Evolutionary conservation across 768 basidiomycete genomes (phyloP), one percentile per base, ranked within the genome.

Genomic region (Suillus spraguei): DNA sequence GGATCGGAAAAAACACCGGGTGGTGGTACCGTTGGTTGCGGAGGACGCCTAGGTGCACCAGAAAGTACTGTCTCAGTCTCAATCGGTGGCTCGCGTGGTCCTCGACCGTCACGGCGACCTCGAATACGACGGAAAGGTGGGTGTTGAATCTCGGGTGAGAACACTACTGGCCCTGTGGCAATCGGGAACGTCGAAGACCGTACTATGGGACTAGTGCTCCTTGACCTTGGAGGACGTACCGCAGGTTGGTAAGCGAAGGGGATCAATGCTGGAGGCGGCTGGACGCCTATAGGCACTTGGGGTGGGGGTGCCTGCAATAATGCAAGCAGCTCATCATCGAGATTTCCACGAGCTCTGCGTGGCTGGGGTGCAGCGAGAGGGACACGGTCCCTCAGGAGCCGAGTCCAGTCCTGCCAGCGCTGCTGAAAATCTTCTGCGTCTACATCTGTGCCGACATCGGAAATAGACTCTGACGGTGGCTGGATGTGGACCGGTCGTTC

Each of bases 281-380:
- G 77, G 17, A 83, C 77, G 16, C 76, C 74, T 8, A 76, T 74
- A 17, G 77, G 77, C 6, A 79, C 73, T 1, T 78, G 72, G 24
- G 76, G 74, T 17, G 80, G 76, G 10, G 77, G 79, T 13, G 84
- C 70, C n/a, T 82, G 81, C 33, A 91, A 67, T 39, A 91, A 80
- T 9, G 87, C 85, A 63, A 86, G 83, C 5, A 91, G 72, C 60
- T 85, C 83, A 58, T 88, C 82, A 10, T 84, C 83, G 42, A 91
- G 76, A 0, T 88, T 84, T 5, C 78, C 83, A 9, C 83, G 84
- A 35, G 79, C 64, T n/a, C 69, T 74, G 11, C 71, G 67, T 7
- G 80, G 81, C 5, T 80, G 71, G 6, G 85, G 80, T 10, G 79
- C 73, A 6, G 83, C 82, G n/a, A 85, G 75, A 0, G 82, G 74